Evolutionary conservation across 768 basidiomycete species (phyloP), one percentile per base, ranked within the genome.

Genomic region (Agaricus blazei): DNA sequence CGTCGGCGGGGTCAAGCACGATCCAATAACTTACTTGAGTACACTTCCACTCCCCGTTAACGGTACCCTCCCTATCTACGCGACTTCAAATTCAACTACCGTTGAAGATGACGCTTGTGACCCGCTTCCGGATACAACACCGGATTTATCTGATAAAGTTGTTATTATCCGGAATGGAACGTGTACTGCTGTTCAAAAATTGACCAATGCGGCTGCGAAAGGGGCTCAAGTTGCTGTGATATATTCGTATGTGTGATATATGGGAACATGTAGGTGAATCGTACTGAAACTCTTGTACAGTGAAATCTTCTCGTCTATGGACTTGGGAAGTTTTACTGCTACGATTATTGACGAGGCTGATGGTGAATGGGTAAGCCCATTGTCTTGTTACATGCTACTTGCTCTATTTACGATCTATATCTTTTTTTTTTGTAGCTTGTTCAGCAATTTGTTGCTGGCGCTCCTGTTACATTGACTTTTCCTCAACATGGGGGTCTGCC

Each of bases 81-180:
- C 81, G n/a, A 78, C 78, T 5, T 83, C 82, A 8, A 80, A 72
- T 14, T 74, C 84, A 59, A 75, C 78, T 2, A 76, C 77, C 3
- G 69, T 80, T 31, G 68, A 67, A 1, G 74, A 81, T 61, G 83
- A 85, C 59, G 85, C 82, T 0, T 90, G 87, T 68, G 65, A 75
- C 48, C 72, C 81, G 2, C 70, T 85, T 0, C 79, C 84, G 3
- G 75, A 72, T 51, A 66, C 61, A 36, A 80, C 79, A 0, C 80
- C 81, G 3, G 78, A 87, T 64, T 72, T 88, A 2, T 75, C 77
- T 2, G 63, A 65, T 12, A 80, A 75, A 52, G 63, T 87, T 14
- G 77, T 81, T 9, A 64, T 90, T 27, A 72, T 87, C 41, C 77
- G 81, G 26, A 72, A 83, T 29, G 87, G 85, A 1, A 75, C 72